A percentile compares a stretch with the other conserved stretches of the same genome.
Conservation (phyloP, 129 eudicot species). For the Logfia minima region DNA sequence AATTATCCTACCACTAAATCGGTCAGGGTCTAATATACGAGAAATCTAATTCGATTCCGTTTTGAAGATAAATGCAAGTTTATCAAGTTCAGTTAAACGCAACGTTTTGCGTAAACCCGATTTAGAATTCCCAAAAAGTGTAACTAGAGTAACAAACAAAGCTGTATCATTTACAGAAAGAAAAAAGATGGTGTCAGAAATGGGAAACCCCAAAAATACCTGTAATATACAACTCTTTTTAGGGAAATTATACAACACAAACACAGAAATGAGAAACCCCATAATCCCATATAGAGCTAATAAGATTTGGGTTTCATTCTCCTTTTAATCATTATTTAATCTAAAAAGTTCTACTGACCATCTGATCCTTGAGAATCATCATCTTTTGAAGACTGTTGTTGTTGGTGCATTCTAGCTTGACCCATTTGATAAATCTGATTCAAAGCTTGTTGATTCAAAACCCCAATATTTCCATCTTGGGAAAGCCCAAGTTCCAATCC, state of each 20-base stretch:
- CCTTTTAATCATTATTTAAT: slow-evolving; percentile 4
- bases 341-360: slow-evolving; percentile 38
- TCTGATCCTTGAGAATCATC: slow-evolving; percentile 84
- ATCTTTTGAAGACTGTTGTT: slow-evolving; percentile 57
- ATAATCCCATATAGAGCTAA: background rate
- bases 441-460: slow-evolving; percentile 58
- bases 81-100: background rate
- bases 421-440: slow-evolving; percentile 84
- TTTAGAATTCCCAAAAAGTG: background rate
- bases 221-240: slow-evolving; percentile 34
- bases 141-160: background rate
- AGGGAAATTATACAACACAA: slow-evolving; percentile 31
- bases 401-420: slow-evolving; percentile 62
- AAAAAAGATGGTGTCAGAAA: slow-evolving; percentile 11
- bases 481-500: slow-evolving; percentile 84
- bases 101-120: background rate
- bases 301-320: slow-evolving; percentile 26
- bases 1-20: background rate
- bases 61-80: background rate
- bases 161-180: slow-evolving; percentile 19
- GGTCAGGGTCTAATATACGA: background rate
- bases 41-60: background rate
- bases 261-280: slow-evolving; percentile 24
- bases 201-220: slow-evolving; percentile 33
- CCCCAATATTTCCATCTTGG: slow-evolving; percentile 77